phyloP scores from a whole-genome alignment of 495 filamentous ascomycete species.

The Trichoderma asperelloides region DNA sequence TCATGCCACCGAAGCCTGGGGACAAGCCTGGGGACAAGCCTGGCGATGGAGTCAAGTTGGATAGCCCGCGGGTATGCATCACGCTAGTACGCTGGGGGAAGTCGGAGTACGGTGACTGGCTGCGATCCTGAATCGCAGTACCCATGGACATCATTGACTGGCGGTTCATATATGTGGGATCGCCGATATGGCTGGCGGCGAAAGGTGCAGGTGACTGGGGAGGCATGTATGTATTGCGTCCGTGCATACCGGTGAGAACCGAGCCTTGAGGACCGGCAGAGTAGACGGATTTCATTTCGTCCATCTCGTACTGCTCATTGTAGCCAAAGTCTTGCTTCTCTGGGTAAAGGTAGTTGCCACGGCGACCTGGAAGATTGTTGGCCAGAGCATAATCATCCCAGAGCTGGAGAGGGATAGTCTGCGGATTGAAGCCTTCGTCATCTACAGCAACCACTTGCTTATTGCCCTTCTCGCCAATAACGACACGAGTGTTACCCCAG shows the following conservation, averaged over 20 bases:
- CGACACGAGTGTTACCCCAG: conserved; percentile 97
- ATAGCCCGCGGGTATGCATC: conserved; percentile 27
- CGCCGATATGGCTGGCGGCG: conserved; percentile 26
- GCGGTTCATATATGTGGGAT: conserved; percentile 32
- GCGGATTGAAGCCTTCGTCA: conserved; percentile 82
- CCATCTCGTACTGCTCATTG: conserved; percentile 80
- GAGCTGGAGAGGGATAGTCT: conserved; percentile 83
- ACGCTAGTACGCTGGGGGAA: conserved; percentile 26
- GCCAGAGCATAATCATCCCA: conserved; percentile 96
- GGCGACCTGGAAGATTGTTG: conserved; percentile 87
- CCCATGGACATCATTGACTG: conserved; percentile 43
- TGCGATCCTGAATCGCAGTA: conserved; percentile 28
- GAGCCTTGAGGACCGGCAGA: conserved; percentile 91
- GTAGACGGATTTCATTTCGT: conserved; percentile 94
- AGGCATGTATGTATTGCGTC: conserved; percentile 61
- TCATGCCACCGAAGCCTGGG: conserved; percentile 19
- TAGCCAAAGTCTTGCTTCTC: conserved; percentile 56
- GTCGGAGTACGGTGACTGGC: conserved; percentile 44
- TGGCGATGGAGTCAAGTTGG: conserved; percentile 15
- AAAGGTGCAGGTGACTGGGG: conserved; percentile 70
- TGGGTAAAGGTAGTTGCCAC: conserved; percentile 44
- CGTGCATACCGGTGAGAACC: conserved; percentile 78
- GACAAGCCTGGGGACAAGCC: conserved; percentile 20
- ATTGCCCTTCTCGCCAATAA: conserved; percentile 84
- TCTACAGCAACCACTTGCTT: conserved; percentile 82